Evolutionary conservation across 2,329 filamentous ascomycete genomes (phyloP).

Genomic region (Westerdykella sp.): DNA sequence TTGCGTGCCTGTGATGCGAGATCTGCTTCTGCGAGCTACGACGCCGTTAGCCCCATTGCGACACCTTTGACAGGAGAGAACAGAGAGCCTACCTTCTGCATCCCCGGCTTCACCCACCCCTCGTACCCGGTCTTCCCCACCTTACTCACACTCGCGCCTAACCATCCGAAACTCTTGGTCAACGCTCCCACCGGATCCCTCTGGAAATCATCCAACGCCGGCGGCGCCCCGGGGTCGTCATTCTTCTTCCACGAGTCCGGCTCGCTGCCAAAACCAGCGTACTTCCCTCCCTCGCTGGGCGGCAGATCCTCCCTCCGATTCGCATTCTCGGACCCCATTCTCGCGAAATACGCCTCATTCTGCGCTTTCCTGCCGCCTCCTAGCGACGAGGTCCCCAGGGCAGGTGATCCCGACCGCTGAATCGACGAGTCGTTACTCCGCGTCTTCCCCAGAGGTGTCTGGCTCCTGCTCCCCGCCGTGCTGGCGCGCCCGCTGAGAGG

Average conservation of each 20-base stretch:
- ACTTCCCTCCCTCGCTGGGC: slow-evolving; percentile 90
- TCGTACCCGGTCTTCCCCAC: slow-evolving; percentile 88
- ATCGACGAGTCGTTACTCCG: slow-evolving; percentile 25
- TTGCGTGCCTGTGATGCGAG: slow-evolving; percentile 54
- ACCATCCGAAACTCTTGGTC: slow-evolving; percentile 92
- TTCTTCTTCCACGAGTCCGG: slow-evolving; percentile 48
- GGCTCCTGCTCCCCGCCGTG: slow-evolving; percentile 32
- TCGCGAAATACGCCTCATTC: slow-evolving; percentile 87
- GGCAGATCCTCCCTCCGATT: slow-evolving; percentile 65
- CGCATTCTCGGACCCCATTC: slow-evolving; percentile 77
- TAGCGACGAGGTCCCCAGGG: slow-evolving; percentile 35
- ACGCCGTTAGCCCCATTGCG: slow-evolving; percentile 15
- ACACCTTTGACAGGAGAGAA: neutral
- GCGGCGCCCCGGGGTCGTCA: slow-evolving; percentile 45
- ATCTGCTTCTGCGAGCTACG: slow-evolving; percentile 65
- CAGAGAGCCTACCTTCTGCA: slow-evolving; percentile 62
- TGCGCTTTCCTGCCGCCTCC: slow-evolving; percentile 46
- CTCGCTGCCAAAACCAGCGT: slow-evolving; percentile 79
- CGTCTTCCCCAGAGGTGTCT: slow-evolving; percentile 36
- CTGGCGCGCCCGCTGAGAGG: slow-evolving; percentile 30
- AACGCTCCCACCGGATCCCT: slow-evolving; percentile 83
- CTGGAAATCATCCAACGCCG: slow-evolving; percentile 80
- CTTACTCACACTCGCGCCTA: slow-evolving; percentile 79
- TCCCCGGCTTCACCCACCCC: slow-evolving; percentile 85
- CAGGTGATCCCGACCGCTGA: slow-evolving; percentile 32